Evolutionary conservation across 768 basidiomycete species (phyloP), one percentile per base, ranked within the genome.

Genomic region (Gloeostereum incarnatum): DNA sequence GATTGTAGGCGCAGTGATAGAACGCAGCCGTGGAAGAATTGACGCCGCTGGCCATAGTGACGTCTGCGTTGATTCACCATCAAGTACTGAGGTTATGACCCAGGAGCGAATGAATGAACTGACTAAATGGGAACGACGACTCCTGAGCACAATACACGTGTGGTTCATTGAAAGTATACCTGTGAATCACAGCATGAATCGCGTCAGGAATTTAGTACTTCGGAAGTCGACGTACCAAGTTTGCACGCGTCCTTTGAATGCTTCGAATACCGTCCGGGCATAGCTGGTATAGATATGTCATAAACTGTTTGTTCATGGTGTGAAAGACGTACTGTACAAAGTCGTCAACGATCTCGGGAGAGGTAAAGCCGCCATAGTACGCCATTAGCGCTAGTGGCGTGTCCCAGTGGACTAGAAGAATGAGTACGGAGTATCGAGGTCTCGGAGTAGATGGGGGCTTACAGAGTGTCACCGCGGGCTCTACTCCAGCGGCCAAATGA

Each of bases 81-180:
- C 36, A 27, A 21, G 20, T 16, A n/a, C 31, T 20, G 14, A 24
- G 20, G 22, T n/a, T n/a, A 16, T 20, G 5, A 31, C 19, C 13
- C 17, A 29, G 14, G 11, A 23, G 3, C 11, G 34, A 37, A 34
- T 17, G 32, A 9, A 4, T 2, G 21, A 2, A 48, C 58, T 36
- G 20, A 68, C 67, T 67, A 50, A 68, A 68, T 1, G 67, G 66
- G 50, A 61, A 68, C 8, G 53, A 51, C 1, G 47, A 57, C 18
- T 63, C 40, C 46, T 60, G 55, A 31, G 53, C 42, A 43, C 67
- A 70, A 42, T 56, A 68, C 1, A 68, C 66, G 11, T 61, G 57
- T 5, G 70, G 70, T 43, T 72, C 71, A 41, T 72, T 71, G 57
- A 73, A 72, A 1, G 71, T 73, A 48, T 68, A 67, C 65, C 65